These are phyloP conservation scores for Melaleuca quinquenervia DNA, from an alignment of 345 rosid genomes.

Conservation along the genomic window DNA sequence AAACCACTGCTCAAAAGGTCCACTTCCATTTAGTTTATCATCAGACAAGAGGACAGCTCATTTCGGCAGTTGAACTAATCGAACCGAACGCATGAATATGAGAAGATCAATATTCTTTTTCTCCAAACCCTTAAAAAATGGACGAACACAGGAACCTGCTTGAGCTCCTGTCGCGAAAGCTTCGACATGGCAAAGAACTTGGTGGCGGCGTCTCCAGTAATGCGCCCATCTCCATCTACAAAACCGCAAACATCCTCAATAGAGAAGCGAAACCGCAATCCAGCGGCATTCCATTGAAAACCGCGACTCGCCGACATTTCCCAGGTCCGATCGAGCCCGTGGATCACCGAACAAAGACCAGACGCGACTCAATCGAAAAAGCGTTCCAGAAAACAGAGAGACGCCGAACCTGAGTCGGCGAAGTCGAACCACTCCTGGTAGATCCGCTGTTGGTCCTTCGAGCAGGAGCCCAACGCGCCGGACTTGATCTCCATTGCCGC, in stretches of 20 bases:
- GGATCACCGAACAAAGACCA: neutral
- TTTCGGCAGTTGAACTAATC: neutral
- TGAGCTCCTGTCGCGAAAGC: conserved; percentile 83
- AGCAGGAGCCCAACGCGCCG: conserved; percentile 21
- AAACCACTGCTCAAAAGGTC: neutral
- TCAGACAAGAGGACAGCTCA: neutral
- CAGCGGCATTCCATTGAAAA: neutral
- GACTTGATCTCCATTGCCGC: conserved; percentile 36
- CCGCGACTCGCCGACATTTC: neutral
- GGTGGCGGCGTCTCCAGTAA: conserved; percentile 72
- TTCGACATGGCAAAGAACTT: conserved; percentile 75
- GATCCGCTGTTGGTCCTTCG: conserved; percentile 65
- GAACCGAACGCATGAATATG: neutral
- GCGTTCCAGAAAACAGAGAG: neutral
- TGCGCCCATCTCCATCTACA: conserved; percentile 75
- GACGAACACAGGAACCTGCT: conserved; percentile 36
- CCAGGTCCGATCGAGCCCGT: neutral
- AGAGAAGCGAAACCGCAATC: neutral
- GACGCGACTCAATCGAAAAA: neutral
- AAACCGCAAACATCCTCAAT: neutral
- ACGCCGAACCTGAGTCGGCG: conserved; percentile 64
- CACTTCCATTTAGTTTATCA: neutral
- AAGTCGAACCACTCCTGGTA: conserved; percentile 72
- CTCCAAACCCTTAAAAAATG: neutral
- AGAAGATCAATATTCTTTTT: neutral